Evolutionary conservation across 768 basidiomycete species (phyloP), one percentile per base, ranked within the genome.

Genomic region (Gymnopilus dilepis): DNA sequence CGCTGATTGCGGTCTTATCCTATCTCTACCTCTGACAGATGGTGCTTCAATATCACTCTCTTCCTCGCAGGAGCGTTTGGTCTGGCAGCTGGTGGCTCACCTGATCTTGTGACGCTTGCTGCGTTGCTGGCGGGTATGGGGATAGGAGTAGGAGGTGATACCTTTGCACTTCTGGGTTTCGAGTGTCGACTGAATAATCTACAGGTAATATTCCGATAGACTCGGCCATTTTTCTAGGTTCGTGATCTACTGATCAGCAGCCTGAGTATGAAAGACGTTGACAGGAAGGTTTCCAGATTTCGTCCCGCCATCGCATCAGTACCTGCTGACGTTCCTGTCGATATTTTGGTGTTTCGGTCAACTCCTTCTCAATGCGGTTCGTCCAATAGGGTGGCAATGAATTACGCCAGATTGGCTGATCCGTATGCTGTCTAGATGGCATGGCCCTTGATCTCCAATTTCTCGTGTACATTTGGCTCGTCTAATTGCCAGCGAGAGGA

Each of bases 341-440:
- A 80, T 91, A 51, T 92, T 86, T 83, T 92, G 90, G 90, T 87
- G 87, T n/a, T 77, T 91, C n/a, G 90, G 89, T 1, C 90, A 90
- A 68, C 78, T 91, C 0, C 69, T 89, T 50, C 87, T 85, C 26
- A 78, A 75, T 58, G 61, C 79, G 56, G 76, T 78, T 59, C 33
- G 61, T 61, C n/a, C 28, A 34, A 54, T 22, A 43, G 42, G 17
- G 56, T 11, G n/a, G n/a, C 37, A 42, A 30, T 42, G 37, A 9
- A 41, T 43, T 8, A 33, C 55, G 26, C n/a, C n/a, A n/a, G 51
- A 42, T 40, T 58, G 11, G 4, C 30, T 19, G 7, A 50, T n/a
- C 8, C 4, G 5, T 17, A 17, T n/a, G 26, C n/a, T n/a, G n/a
- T 28, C 6, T 55, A 61, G 62, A 62, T 56, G 59, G 89, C 90